Conservation (phyloP, 2,329 filamentous ascomycete species). For the Huntiella omanensis region DNA sequence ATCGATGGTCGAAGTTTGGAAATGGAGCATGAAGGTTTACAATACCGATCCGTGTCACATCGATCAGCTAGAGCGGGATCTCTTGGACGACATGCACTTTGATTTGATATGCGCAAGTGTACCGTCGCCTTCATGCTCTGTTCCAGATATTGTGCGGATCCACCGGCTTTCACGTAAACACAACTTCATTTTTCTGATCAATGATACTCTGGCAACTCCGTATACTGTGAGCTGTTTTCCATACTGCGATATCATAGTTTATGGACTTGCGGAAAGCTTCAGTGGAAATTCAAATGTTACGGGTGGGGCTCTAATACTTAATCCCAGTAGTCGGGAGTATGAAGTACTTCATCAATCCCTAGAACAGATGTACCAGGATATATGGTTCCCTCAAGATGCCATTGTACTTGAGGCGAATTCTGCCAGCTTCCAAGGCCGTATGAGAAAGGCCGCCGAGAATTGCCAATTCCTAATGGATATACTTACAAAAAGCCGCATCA, state of each 20-base stretch:
- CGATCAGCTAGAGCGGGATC: slow-evolving; percentile 25
- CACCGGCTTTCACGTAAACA: slow-evolving; percentile 23
- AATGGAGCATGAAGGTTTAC: slow-evolving; percentile 28
- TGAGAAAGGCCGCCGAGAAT: slow-evolving; percentile 16
- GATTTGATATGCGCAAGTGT: slow-evolving; percentile 30
- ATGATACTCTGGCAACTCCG: slow-evolving; percentile 30
- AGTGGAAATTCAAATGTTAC: slow-evolving; percentile 36
- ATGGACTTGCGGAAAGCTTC: slow-evolving; percentile 39
- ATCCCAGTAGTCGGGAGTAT: slow-evolving; percentile 26
- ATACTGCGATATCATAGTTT: slow-evolving; percentile 30
- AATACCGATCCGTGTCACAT: slow-evolving; percentile 23
- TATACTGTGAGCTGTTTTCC: slow-evolving; percentile 31
- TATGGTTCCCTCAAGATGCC: slow-evolving; percentile 15
- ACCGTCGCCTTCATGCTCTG: slow-evolving; percentile 19
- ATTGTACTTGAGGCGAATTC: slow-evolving; percentile 23
- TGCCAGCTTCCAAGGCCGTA: slow-evolving; percentile 18
- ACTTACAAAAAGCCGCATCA: slow-evolving; percentile 9
- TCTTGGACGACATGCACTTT: slow-evolving; percentile 23
- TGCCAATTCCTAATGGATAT: slow-evolving; percentile 16
- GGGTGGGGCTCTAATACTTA: slow-evolving; percentile 31
- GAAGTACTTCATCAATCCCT: slow-evolving; percentile 17
- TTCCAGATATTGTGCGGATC: slow-evolving; percentile 18
- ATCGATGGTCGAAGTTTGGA: no score
- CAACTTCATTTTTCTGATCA: slow-evolving; percentile 26
- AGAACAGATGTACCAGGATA: slow-evolving; percentile 10